Evolutionary conservation across 148 eudicot genomes (phyloP), one percentile per base, ranked within the genome.

Genomic region (Limonium bicolor): DNA sequence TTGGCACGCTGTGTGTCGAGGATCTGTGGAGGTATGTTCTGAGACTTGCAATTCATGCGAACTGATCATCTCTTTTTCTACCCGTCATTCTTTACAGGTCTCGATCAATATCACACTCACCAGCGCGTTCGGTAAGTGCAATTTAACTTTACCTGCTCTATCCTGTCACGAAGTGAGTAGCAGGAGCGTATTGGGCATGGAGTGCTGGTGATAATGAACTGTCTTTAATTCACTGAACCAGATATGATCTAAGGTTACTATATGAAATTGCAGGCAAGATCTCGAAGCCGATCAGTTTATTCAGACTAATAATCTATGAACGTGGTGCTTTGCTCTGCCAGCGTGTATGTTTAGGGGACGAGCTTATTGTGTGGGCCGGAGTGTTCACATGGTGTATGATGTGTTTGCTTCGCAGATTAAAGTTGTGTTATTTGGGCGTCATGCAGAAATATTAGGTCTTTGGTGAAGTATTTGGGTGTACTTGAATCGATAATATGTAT

Each of bases 71-170:
- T 5, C 12, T 9, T 15, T 31, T 40, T 20, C 19, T 31, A 18
- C n/a, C n/a, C n/a, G n/a, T n/a, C n/a, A n/a, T n/a, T 36, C 46
- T 51, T 33, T 69, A 54, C 74, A 78, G 94, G 60, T 77, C 82
- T 32, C 64, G n/a, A 28, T 73, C 71, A 27, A 41, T 57, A 51
- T 73, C 79, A 27, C 41, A 54, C 16, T 69, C 80, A 19, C 76
- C 70, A 6, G 53, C 56, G 5, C 48, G 37, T 18, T 32, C 41
- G 38, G 65, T 61, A 26, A 61, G 65, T 47, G 6, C 12, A 28
- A 6, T n/a, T 5, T 34, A 20, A 10, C 16, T 3, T 4, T 36
- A 8, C 54, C 26, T 7, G 9, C 16, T 50, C 26, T 24, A 46
- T 46, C 36, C 24, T 27, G 51, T 15, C 30, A 23, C 9, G 14